Percentiles rank a stretch among this genome's conserved stretches.
Conservation (phyloP, 257 asterid genomes). For the Nicotiana undulata region DNA sequence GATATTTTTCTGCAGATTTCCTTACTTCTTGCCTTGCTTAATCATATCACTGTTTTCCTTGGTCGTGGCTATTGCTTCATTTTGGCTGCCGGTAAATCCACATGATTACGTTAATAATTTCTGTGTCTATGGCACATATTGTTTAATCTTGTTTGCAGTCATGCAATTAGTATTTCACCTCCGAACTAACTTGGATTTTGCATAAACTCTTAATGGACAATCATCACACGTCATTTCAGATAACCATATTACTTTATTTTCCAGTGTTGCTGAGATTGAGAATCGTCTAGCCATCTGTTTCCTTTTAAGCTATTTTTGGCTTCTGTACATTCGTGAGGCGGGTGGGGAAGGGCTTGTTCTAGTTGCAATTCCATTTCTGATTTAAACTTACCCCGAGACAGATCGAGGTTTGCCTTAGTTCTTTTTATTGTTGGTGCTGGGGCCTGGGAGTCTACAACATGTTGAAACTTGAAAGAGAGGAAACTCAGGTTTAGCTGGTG, state of each 20-base stretch:
- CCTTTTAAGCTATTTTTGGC: neutral
- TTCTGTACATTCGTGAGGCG: neutral
- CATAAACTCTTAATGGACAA: neutral
- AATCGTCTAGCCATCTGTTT: neutral
- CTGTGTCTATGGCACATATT: neutral
- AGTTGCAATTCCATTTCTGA: neutral
- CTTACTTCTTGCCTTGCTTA: conserved; percentile 13
- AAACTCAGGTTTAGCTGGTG: neutral
- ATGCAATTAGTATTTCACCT: neutral
- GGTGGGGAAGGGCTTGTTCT: neutral
- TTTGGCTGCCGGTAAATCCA: conserved; percentile 15
- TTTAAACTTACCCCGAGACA: neutral
- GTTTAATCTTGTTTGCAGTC: neutral
- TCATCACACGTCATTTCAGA: neutral
- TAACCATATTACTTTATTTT: neutral
- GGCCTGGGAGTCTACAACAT: neutral
- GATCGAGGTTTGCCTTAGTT: neutral
- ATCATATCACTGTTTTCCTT: conserved; percentile 8
- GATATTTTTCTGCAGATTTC: conserved; percentile 10
- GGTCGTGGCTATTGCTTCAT: conserved; percentile 2
- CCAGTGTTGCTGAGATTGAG: neutral
- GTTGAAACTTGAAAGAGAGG: neutral
- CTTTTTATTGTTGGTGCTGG: neutral
- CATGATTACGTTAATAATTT: neutral
- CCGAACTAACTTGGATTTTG: neutral